phyloP scores from a whole-genome alignment of 805 yeast species.

The Zygoascus biomembranicola region DNA sequence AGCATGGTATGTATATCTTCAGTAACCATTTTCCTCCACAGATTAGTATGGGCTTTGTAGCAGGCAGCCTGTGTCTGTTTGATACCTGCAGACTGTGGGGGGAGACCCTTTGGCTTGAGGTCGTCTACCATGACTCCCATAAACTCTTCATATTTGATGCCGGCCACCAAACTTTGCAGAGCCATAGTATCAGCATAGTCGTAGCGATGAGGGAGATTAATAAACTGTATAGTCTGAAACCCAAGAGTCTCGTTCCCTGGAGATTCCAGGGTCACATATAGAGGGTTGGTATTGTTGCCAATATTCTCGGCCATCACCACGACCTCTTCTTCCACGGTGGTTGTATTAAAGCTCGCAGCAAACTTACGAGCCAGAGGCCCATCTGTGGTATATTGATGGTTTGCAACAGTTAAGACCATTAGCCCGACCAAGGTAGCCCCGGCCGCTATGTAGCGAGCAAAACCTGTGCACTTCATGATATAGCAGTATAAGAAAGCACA shows the following conservation, averaged over 20 bases:
- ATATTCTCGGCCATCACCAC: background rate
- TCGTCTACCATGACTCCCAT: conserved; percentile 3
- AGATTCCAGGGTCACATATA: background rate
- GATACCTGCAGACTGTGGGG: conserved; percentile 4
- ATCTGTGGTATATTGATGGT: too few species aligned
- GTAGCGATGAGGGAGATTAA: conserved; percentile 7
- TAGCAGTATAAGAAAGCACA: too few species aligned
- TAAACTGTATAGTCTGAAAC: conserved; percentile 6
- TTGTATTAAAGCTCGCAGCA: too few species aligned
- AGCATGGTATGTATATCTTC: conserved; percentile 5
- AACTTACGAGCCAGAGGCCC: too few species aligned
- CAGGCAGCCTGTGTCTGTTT: conserved; percentile 1
- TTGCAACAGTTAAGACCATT: background rate
- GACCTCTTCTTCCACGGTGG: too few species aligned
- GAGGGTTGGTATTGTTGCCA: background rate
- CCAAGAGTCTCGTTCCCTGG: conserved; percentile 11
- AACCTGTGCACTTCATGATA: too few species aligned
- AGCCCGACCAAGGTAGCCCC: background rate
- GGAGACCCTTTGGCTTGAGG: conserved; percentile 3
- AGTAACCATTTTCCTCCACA: conserved; percentile 9
- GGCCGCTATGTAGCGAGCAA: background rate
- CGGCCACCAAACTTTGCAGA: conserved; percentile 4
- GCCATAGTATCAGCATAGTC: conserved; percentile 10
- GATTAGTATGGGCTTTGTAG: conserved; percentile 10
- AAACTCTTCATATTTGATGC: background rate